Percentiles rank a stretch among this genome's conserved stretches.
Evolutionary conservation across 1,284 basidiomycete genomes (phyloP).

Genomic region (Tilletia indica): DNA sequence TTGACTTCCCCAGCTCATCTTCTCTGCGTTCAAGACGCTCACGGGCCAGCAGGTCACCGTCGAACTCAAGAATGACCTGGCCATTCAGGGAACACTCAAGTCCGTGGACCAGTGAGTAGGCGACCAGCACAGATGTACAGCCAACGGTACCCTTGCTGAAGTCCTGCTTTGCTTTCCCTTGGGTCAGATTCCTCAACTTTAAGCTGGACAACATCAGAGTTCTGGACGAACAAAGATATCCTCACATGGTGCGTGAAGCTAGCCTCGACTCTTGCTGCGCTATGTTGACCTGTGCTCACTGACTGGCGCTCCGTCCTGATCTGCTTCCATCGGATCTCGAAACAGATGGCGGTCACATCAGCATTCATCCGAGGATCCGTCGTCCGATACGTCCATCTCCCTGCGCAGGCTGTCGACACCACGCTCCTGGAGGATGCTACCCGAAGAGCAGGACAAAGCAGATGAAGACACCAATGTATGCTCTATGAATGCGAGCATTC

Average conservation of each 20-base stretch:
- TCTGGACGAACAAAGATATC: conserved; percentile 85
- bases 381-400: conserved; percentile 92
- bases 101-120: conserved; percentile 80
- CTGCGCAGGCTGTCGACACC: conserved; percentile 88
- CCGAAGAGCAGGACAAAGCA: conserved; percentile 64
- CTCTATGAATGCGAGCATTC: too few relatives aligned
- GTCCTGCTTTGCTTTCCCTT: not conserved
- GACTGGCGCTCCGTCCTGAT: not conserved
- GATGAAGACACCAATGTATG: not conserved
- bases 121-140: not conserved
- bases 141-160: not conserved
- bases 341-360: conserved; percentile 95
- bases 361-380: conserved; percentile 98
- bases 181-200: conserved; percentile 79
- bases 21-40: conserved; percentile 98
- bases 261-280: not conserved
- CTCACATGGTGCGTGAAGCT: conserved; percentile 78
- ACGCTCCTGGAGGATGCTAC: conserved; percentile 96
- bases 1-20: conserved; percentile 70
- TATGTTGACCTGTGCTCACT: not conserved
- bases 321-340: not conserved
- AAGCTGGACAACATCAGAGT: conserved; percentile 91
- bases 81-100: conserved; percentile 91
- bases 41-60: conserved; percentile 89
- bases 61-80: conserved; percentile 98